Percentiles rank a stretch among this genome's conserved stretches.
These are phyloP conservation scores for Chaetomium sp. DNA, from an alignment of 2,329 filamentous ascomycete species.

Conservation along the genomic window DNA sequence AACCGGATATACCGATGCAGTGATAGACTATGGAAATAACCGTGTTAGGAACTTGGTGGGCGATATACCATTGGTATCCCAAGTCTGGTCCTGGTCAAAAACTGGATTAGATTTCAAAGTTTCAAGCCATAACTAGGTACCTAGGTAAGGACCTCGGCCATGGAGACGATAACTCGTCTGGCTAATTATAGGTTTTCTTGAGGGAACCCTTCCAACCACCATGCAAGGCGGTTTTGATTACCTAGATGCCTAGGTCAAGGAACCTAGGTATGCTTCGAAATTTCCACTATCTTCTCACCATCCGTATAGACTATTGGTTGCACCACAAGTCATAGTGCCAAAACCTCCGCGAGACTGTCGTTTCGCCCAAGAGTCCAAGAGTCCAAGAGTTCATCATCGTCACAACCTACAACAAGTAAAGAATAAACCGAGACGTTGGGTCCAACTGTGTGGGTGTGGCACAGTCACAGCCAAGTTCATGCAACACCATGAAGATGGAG, in stretches of 20 bases:
- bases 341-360: not conserved
- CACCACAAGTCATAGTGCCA: no score
- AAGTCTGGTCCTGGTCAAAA: not conserved
- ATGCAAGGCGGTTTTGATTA: no score
- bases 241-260: no score
- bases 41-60: not conserved
- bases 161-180: not conserved
- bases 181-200: not conserved
- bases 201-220: not conserved
- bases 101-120: not conserved
- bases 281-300: not conserved
- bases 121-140: not conserved
- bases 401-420: not conserved
- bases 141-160: not conserved
- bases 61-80: not conserved
- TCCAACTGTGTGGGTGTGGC: not conserved
- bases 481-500: not conserved
- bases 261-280: not conserved
- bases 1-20: not conserved
- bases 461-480: not conserved
- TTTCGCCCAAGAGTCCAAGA: not conserved
- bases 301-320: not conserved
- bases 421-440: not conserved
- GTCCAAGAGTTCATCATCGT: not conserved
- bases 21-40: not conserved